These are phyloP conservation scores for Gymnopilus dilepis DNA, from an alignment of 768 basidiomycete genomes.

Conservation along the genomic window DNA sequence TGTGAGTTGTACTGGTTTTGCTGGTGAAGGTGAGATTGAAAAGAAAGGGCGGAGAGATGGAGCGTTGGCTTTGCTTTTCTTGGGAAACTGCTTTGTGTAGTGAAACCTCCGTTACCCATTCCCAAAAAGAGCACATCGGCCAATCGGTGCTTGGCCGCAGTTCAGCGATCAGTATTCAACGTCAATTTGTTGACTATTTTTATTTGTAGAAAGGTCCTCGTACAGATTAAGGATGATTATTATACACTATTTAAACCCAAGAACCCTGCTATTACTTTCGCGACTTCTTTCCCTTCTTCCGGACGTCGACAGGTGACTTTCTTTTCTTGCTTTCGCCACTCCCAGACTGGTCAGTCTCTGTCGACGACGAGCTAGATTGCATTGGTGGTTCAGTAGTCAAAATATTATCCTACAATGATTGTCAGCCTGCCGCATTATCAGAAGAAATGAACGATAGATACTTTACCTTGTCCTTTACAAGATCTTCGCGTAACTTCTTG, in stretches of 20 bases:
- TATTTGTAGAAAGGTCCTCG: too few species aligned
- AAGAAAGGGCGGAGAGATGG: too few species aligned
- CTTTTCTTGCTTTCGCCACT: neutral
- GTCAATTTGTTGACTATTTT: too few species aligned
- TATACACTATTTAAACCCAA: neutral
- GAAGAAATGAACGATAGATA: neutral
- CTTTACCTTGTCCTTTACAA: neutral
- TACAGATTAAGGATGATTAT: too few species aligned
- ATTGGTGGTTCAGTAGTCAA: neutral
- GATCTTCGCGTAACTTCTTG: neutral
- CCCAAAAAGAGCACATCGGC: too few species aligned
- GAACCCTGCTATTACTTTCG: neutral
- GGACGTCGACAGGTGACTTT: neutral
- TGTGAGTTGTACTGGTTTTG: neutral
- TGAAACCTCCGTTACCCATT: neutral
- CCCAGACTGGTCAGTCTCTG: neutral
- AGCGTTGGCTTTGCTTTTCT: too few species aligned
- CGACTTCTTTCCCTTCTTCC: constrained; percentile 2
- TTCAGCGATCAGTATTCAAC: too few species aligned
- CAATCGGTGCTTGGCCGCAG: too few species aligned
- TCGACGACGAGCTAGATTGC: neutral
- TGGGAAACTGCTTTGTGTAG: neutral
- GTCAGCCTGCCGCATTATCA: neutral
- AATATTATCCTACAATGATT: neutral
- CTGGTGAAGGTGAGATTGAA: neutral